Conservation (phyloP, 2,329 filamentous ascomycete species). For the Atkinsonella hypoxylon region DNA sequence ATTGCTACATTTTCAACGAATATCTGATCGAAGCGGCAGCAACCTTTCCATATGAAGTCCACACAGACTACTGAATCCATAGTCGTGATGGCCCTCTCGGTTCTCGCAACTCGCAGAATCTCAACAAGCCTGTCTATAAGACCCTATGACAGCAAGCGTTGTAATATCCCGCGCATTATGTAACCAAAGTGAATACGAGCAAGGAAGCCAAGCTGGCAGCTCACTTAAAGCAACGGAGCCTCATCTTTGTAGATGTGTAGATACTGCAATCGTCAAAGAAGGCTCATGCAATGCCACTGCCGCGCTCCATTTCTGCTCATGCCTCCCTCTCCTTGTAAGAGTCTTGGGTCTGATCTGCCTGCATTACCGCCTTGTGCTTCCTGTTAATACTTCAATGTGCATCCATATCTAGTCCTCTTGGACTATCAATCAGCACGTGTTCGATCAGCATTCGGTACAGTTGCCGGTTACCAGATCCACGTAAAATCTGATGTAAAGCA, state of each 20-base stretch:
- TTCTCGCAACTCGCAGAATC: too few relatives aligned
- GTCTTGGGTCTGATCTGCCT: not conserved
- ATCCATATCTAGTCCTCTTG: slow-evolving; percentile 11
- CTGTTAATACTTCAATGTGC: not conserved
- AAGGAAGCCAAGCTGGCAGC: not conserved
- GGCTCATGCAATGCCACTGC: not conserved
- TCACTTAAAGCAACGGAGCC: not conserved
- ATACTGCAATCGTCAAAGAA: not conserved
- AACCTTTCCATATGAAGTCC: too few relatives aligned
- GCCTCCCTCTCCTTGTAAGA: not conserved
- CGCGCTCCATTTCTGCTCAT: not conserved
- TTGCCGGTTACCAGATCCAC: slow-evolving; percentile 19
- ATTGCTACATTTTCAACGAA: not conserved
- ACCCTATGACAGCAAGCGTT: not conserved
- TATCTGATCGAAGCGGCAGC: not conserved
- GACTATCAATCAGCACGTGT: slow-evolving; percentile 16
- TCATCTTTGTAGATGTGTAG: not conserved
- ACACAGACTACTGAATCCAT: too few relatives aligned
- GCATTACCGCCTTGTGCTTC: not conserved
- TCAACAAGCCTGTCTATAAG: not conserved
- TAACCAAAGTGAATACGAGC: not conserved
- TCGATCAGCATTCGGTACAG: slow-evolving; percentile 18
- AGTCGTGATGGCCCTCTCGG: too few relatives aligned
- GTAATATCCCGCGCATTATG: not conserved
- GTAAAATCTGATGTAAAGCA: slow-evolving; percentile 21